Base-by-base conservation (phyloP, 139 green algal genomes). In the Axilococcus clingmanii region DNA sequence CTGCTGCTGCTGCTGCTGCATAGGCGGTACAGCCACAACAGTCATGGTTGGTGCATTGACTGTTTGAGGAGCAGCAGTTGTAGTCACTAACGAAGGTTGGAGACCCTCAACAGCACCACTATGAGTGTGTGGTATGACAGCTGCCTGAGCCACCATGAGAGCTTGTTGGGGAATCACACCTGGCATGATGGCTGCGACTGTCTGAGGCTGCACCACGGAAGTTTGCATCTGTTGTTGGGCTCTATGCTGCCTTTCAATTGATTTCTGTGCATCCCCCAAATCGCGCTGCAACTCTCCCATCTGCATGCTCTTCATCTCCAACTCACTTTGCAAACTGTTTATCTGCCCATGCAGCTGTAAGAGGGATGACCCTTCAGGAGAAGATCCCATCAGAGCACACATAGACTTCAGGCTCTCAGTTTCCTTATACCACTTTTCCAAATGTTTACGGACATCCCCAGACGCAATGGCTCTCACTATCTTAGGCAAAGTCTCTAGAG, bases 391-490 rank as follows among this genome's bases (percentile, higher is more conserved):
- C 12, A 28, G 16, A 19, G 22, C 27, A 5, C 57, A 20, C 42
- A 23, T 33, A 8, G 0, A 23, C 16, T 17, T 40, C 19, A 52
- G 9, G 8, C 25, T 61, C 42, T 52, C 14, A 33, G 72, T 7
- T 20, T 41, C 40, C 4, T 32, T 25, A 33, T 80, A 71, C 1
- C 74, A 57, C 28, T 63, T 65, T 61, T 86, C 71, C 50, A 81
- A 79, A 47, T 82, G 72, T 20, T 53, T 53, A 2, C 83, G 51
- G 5, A 92, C 75, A 0, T 78, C 48, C 0, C 84, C 84, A 0
- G 71, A 57, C 4, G 82, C 82, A 12, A 93, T 88, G 54, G 71
- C 80, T 1, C 84, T 66, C 40, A 92, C 79, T 16, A 93, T 84
- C 45, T 84, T 89, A 45, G 84, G 78, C 17, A 93, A 69, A 17